Conservation (phyloP, 2,329 filamentous ascomycete species). For the Aspergillus sergii region DNA sequence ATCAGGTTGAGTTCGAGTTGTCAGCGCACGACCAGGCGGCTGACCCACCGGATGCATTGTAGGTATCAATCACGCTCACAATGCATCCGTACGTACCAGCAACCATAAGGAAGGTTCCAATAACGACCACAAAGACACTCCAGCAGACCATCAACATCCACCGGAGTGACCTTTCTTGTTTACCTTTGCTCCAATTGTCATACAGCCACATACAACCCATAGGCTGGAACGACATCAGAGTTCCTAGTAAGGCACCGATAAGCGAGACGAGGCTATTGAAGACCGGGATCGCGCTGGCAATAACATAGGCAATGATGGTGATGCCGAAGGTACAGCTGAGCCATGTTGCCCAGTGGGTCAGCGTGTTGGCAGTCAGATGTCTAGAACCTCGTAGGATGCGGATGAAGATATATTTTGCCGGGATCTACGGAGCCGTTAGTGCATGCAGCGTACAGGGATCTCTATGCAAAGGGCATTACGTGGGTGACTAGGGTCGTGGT, state of each 20-base stretch:
- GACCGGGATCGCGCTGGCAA: slow-evolving; percentile 24
- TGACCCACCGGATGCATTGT: slow-evolving; percentile 39
- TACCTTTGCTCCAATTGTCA: slow-evolving; percentile 33
- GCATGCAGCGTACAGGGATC: background rate
- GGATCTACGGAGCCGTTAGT: slow-evolving; percentile 25
- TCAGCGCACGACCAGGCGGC: slow-evolving; percentile 49
- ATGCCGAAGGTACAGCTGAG: slow-evolving; percentile 22
- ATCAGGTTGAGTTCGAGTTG: slow-evolving; percentile 37
- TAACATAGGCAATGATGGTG: slow-evolving; percentile 20
- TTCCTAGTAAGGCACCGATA: slow-evolving; percentile 23
- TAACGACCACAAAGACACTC: slow-evolving; percentile 37
- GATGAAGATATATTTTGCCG: slow-evolving; percentile 21
- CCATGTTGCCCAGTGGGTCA: slow-evolving; percentile 23
- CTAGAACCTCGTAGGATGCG: slow-evolving; percentile 18
- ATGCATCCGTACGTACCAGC: slow-evolving; percentile 51
- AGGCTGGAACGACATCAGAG: slow-evolving; percentile 22
- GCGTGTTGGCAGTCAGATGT: slow-evolving; percentile 19
- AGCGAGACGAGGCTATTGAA: slow-evolving; percentile 23
- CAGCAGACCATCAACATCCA: slow-evolving; percentile 26
- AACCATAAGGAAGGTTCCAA: slow-evolving; percentile 47
- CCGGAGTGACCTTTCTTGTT: slow-evolving; percentile 12
- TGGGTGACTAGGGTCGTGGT: slow-evolving; percentile 26
- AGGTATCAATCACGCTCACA: slow-evolving; percentile 42
- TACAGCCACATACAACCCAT: slow-evolving; percentile 33
- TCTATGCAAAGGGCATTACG: slow-evolving; percentile 14